phyloP scores from a whole-genome alignment of 2,329 filamentous ascomycete species.

The Botryotinia calthae region DNA sequence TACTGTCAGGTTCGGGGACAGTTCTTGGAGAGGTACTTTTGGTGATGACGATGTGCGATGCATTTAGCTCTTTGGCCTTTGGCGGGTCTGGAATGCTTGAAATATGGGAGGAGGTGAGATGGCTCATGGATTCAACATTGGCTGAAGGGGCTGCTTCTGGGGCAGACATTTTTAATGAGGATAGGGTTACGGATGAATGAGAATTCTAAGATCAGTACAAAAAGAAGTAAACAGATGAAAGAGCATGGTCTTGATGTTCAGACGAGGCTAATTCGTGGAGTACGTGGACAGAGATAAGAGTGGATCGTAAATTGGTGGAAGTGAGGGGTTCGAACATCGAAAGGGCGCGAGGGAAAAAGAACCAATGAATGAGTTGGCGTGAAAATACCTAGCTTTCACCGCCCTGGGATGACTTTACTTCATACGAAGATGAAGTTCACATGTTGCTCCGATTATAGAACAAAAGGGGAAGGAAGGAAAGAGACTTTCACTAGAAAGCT shows the following conservation, averaged over 20 bases:
- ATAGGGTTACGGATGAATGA: not conserved
- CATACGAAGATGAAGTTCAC: not conserved
- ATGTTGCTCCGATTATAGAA: not conserved
- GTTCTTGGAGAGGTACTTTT: slow-evolving; percentile 47
- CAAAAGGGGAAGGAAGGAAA: not conserved
- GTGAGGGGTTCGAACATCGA: not conserved
- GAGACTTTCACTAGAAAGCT: not conserved
- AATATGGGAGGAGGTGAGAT: not conserved
- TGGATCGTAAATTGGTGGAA: not conserved
- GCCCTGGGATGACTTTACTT: not conserved
- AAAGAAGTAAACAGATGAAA: not conserved
- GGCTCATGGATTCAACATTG: not conserved
- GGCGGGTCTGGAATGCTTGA: not conserved
- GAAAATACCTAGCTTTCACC: not conserved
- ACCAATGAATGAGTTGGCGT: not conserved
- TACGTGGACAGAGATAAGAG: not conserved
- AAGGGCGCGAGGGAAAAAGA: not conserved
- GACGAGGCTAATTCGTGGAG: not conserved
- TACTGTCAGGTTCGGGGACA: slow-evolving; percentile 42
- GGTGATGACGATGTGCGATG: slow-evolving; percentile 56
- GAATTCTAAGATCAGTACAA: not conserved
- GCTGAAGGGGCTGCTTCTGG: not conserved
- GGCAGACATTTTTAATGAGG: not conserved
- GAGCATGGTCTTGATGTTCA: not conserved
- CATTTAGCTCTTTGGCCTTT: slow-evolving; percentile 45